Conservation (phyloP, 176 grass and related monocot species). For the Puya raimondii region DNA sequence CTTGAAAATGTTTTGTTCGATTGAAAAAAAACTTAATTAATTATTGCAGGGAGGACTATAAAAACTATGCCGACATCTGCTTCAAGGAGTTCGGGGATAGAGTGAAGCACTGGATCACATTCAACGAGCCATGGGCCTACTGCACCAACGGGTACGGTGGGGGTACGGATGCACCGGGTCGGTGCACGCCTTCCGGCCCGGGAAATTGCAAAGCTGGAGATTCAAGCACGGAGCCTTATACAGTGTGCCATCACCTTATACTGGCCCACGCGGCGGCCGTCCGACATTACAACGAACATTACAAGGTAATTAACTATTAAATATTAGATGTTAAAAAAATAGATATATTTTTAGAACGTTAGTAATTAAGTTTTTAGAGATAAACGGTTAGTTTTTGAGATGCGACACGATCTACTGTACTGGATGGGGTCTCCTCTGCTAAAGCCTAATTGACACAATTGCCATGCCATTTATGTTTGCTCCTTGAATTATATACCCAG, state of each 20-base stretch:
- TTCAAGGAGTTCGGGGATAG: slow-evolving; percentile 70
- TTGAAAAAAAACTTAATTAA: background rate
- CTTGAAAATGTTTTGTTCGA: background rate
- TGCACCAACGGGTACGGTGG: slow-evolving; percentile 5
- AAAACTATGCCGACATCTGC: slow-evolving; percentile 39
- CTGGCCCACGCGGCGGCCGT: slow-evolving; percentile 42
- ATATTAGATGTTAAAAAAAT: background rate
- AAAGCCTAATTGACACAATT: no score
- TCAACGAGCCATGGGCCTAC: slow-evolving; percentile 36
- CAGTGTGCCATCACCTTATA: slow-evolving; percentile 39
- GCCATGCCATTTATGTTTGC: no score
- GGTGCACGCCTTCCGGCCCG: slow-evolving; percentile 34
- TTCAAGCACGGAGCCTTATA: slow-evolving; percentile 55
- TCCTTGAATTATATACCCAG: slow-evolving; percentile 2
- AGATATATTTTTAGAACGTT: background rate
- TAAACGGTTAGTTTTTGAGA: background rate
- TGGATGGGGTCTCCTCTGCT: no score
- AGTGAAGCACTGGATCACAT: slow-evolving; percentile 73
- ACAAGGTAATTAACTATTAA: slow-evolving; percentile 30
- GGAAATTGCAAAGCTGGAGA: slow-evolving; percentile 37
- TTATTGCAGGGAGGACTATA: slow-evolving; percentile 46
- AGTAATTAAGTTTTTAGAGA: background rate
- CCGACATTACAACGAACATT: slow-evolving; percentile 41
- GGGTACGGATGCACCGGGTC: slow-evolving; percentile 16
- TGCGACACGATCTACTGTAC: background rate